Percentiles rank a stretch among this genome's conserved stretches.
These are phyloP conservation scores for Leccinum subtestaceum DNA, from an alignment of 768 basidiomycete species.

Conservation along the genomic window DNA sequence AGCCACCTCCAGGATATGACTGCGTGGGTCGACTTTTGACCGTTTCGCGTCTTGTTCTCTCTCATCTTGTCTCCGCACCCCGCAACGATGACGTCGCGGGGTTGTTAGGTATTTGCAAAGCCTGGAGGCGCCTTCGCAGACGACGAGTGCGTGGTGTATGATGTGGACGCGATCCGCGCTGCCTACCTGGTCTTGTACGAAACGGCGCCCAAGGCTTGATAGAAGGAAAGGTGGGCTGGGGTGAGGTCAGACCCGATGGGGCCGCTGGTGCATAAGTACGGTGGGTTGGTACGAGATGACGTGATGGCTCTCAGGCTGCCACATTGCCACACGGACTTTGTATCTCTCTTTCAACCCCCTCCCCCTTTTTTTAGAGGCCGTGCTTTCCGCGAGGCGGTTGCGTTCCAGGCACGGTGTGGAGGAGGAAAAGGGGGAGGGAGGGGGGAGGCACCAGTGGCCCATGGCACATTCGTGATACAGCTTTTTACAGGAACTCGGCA, in stretches of 20 bases:
- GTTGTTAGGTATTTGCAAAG: slow-evolving; percentile 14
- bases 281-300: not conserved
- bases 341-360: too few species aligned
- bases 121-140: slow-evolving; percentile 14
- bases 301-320: not conserved
- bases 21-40: slow-evolving; percentile 13
- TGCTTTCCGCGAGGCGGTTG: not conserved
- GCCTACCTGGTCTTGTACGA: slow-evolving; percentile 28
- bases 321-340: not conserved
- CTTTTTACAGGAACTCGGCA: not conserved
- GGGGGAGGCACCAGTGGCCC: too few species aligned
- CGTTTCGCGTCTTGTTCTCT: not conserved
- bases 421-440: not conserved
- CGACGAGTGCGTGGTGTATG: slow-evolving; percentile 28
- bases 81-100: not conserved
- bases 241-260: too few species aligned
- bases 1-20: slow-evolving; percentile 20
- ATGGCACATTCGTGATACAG: not conserved
- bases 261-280: not conserved
- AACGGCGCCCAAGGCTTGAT: not conserved
- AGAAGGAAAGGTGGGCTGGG: not conserved
- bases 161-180: slow-evolving; percentile 22
- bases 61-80: not conserved
- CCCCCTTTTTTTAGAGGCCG: not conserved
- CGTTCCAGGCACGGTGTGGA: not conserved